phyloP scores from a whole-genome alignment of 331 rosid genomes.

The Dryas integrifolia region DNA sequence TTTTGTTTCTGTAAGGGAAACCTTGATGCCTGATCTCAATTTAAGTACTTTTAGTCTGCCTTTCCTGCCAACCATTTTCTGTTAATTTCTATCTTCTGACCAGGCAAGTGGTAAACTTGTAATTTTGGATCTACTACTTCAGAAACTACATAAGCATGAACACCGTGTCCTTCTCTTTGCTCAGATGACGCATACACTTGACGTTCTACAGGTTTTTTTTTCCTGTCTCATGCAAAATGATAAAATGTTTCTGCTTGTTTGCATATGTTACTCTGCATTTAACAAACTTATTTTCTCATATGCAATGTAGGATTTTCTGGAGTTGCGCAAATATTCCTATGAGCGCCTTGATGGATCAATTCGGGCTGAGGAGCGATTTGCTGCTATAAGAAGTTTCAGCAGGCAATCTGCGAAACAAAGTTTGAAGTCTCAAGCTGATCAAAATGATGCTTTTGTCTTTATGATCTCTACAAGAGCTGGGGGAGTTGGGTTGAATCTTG shows the following conservation, averaged over 20 bases:
- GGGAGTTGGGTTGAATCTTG: constrained; percentile 96
- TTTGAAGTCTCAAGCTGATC: constrained; percentile 47
- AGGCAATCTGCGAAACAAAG: constrained; percentile 41
- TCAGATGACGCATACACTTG: constrained; percentile 97
- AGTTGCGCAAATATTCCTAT: constrained; percentile 75
- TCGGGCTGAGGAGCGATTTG: constrained; percentile 98
- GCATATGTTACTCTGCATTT: neutral
- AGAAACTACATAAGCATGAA: constrained; percentile 64
- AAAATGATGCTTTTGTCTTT: constrained; percentile 73
- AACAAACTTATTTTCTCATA: constrained; percentile 1
- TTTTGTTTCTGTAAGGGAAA: neutral
- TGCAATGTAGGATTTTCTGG: constrained; percentile 66
- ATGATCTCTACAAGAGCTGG: constrained; percentile 97
- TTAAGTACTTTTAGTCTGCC: constrained; percentile 4
- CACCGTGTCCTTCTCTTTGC: constrained; percentile 93
- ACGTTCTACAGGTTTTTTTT: constrained; percentile 70
- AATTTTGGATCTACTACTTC: constrained; percentile 85
- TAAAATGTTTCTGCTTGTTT: neutral
- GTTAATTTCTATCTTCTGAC: constrained; percentile 23
- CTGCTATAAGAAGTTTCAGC: constrained; percentile 96
- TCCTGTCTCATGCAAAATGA: neutral
- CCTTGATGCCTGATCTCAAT: neutral
- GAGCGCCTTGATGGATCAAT: constrained; percentile 98
- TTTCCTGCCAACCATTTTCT: constrained; percentile 18
- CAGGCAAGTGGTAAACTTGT: constrained; percentile 93